phyloP scores from a whole-genome alignment of 2,329 filamentous ascomycete species.

The Mollisia scopiformis region DNA sequence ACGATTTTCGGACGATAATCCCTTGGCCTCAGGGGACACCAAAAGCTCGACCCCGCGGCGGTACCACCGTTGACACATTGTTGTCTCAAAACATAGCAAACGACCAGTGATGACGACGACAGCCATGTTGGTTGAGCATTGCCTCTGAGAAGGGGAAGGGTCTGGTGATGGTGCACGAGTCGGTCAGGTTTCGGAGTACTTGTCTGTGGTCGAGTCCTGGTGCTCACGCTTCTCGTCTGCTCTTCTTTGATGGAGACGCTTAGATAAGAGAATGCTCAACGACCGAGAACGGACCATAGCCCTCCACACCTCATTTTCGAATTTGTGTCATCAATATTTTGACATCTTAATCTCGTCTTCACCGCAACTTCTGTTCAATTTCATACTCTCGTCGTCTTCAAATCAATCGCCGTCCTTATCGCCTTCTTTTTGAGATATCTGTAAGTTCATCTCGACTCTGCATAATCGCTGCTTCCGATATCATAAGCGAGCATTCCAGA shows the following conservation, averaged over 20 bases:
- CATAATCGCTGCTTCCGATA: slow-evolving; percentile 7
- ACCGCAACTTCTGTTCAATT: not conserved
- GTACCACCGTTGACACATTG: slow-evolving; percentile 7
- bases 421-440: slow-evolving; percentile 4
- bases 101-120: not conserved
- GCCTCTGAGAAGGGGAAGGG: not conserved
- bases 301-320: slow-evolving; percentile 13
- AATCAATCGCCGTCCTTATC: slow-evolving; percentile 17
- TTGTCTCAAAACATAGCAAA: not conserved
- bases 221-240: not conserved
- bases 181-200: not conserved
- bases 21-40: not conserved
- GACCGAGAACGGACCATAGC: slow-evolving; percentile 13
- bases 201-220: not conserved
- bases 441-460: slow-evolving; percentile 19
- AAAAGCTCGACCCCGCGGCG: not conserved
- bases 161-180: not conserved
- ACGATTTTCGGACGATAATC: slow-evolving; percentile 1
- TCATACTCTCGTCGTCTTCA: not conserved
- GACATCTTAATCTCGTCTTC: slow-evolving; percentile 7
- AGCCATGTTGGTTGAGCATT: not conserved
- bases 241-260: not conserved
- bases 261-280: slow-evolving; percentile 11
- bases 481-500: slow-evolving; percentile 24
- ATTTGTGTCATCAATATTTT: slow-evolving; percentile 18